A percentile compares a stretch with the other conserved stretches of the same genome.
Evolutionary conservation across 495 filamentous ascomycete species (phyloP).

Genomic region (Trichoderma gamsii): DNA sequence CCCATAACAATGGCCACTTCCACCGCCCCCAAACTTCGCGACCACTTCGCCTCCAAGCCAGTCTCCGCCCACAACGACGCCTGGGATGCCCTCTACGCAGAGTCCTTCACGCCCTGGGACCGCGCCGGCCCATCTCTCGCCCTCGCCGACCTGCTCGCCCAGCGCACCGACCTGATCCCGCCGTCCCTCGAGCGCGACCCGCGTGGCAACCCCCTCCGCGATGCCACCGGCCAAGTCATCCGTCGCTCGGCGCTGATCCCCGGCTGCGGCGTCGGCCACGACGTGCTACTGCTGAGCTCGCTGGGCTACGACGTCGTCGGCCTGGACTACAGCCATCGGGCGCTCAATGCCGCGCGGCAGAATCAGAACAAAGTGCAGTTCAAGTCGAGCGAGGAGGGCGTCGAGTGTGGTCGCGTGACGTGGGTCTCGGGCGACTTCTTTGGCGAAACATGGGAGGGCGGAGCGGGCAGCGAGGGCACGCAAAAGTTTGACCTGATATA

Average conservation of each 20-base stretch:
- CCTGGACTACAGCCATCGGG: constrained; percentile 57
- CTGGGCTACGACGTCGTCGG: constrained; percentile 70
- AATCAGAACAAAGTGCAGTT: constrained; percentile 41
- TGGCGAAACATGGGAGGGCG: constrained; percentile 50
- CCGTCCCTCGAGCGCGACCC: constrained; percentile 24
- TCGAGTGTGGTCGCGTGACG: constrained; percentile 48
- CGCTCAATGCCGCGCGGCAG: constrained; percentile 49
- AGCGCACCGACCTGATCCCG: constrained; percentile 41
- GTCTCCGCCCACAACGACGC: constrained; percentile 32
- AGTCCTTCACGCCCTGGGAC: constrained; percentile 63
- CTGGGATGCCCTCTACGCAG: constrained; percentile 64
- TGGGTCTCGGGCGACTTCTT: constrained; percentile 73
- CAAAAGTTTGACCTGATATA: constrained; percentile 68
- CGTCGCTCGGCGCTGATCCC: constrained; percentile 54
- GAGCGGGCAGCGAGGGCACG: constrained; percentile 34
- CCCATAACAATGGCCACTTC: not conserved
- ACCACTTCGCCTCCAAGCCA: constrained; percentile 21
- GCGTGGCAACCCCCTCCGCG: constrained; percentile 7
- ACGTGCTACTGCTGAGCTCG: constrained; percentile 63
- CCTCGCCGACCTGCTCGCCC: constrained; percentile 53
- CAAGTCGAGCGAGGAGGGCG: constrained; percentile 35
- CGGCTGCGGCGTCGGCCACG: constrained; percentile 72
- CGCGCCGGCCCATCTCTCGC: constrained; percentile 59
- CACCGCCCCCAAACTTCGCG: constrained; percentile 19
- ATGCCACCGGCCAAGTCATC: constrained; percentile 22